Evolutionary conservation across 345 rosid genomes (phyloP).

Genomic region (Carallia brachiata): DNA sequence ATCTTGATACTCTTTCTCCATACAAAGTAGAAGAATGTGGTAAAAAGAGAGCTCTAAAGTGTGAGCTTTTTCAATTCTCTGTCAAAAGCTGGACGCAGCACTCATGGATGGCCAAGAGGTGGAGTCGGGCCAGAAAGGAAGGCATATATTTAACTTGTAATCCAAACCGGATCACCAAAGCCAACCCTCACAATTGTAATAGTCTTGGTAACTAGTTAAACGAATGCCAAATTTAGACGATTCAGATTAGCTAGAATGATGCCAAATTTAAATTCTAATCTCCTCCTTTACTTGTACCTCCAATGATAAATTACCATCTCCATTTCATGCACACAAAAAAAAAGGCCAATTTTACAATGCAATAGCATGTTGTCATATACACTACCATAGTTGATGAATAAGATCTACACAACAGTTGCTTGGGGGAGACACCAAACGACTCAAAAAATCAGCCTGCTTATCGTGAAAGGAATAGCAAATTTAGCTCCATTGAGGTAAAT

Average conservation of each 20-base stretch:
- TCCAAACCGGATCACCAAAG: conserved; percentile 6
- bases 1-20: not conserved
- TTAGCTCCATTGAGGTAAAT: too few relatives aligned
- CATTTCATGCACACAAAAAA: too few relatives aligned
- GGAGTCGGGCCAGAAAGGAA: conserved; percentile 10
- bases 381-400: too few relatives aligned
- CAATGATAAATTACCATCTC: too few relatives aligned
- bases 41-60: conserved; percentile 13
- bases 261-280: too few relatives aligned
- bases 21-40: not conserved
- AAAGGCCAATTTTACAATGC: not conserved
- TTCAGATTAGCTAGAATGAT: too few relatives aligned
- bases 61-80: conserved; percentile 7
- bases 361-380: not conserved
- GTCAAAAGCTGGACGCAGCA: conserved; percentile 18
- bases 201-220: not conserved
- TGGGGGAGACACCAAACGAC: too few relatives aligned
- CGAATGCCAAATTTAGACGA: not conserved
- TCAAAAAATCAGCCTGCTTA: too few relatives aligned
- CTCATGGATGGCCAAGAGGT: not conserved
- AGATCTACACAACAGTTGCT: too few relatives aligned
- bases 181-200: conserved; percentile 5
- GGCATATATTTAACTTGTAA: not conserved
- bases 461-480: too few relatives aligned
- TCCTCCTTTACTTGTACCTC: too few relatives aligned